Percentiles rank a stretch among this genome's conserved stretches.
phyloP scores from a whole-genome alignment of 805 yeast species.

The Zygosaccharomyces pseudorouxii region DNA sequence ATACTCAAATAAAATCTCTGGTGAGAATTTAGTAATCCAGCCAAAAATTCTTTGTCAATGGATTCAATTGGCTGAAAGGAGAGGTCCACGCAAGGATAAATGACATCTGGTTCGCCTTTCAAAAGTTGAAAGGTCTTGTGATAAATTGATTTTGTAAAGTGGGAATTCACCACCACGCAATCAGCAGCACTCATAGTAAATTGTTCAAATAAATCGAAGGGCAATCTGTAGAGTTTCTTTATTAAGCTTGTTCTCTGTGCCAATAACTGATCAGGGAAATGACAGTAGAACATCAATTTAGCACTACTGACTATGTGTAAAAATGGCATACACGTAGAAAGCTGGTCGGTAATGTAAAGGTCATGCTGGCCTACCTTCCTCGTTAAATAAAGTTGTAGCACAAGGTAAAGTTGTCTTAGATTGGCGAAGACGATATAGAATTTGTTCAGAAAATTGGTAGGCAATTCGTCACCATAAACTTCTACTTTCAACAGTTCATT shows the following conservation, averaged over 20 bases:
- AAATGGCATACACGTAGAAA: constrained; percentile 74
- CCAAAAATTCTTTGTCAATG: constrained; percentile 17
- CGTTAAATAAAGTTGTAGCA: constrained; percentile 41
- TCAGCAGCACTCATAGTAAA: constrained; percentile 75
- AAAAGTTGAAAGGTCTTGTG: constrained; percentile 52
- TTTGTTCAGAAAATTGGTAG: constrained; percentile 60
- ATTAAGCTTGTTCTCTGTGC: constrained; percentile 53
- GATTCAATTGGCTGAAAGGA: constrained; percentile 17
- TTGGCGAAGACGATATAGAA: constrained; percentile 80
- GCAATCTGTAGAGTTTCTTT: constrained; percentile 65
- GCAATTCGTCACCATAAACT: constrained; percentile 81
- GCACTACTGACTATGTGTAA: constrained; percentile 42
- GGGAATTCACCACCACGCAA: constrained; percentile 78
- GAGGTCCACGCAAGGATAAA: constrained; percentile 64
- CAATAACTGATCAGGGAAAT: constrained; percentile 86
- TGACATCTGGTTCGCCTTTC: constrained; percentile 30
- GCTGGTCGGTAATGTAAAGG: constrained; percentile 79
- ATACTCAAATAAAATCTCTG: constrained; percentile 58
- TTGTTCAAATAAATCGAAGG: constrained; percentile 83
- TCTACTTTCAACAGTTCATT: constrained; percentile 53
- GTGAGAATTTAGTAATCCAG: constrained; percentile 13
- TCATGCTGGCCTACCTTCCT: constrained; percentile 54
- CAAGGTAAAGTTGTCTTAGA: constrained; percentile 71
- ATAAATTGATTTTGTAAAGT: constrained; percentile 72
- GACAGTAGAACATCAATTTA: constrained; percentile 81